These are phyloP conservation scores for Hygrocybe punicea DNA, from an alignment of 768 basidiomycete genomes.

Conservation along the genomic window DNA sequence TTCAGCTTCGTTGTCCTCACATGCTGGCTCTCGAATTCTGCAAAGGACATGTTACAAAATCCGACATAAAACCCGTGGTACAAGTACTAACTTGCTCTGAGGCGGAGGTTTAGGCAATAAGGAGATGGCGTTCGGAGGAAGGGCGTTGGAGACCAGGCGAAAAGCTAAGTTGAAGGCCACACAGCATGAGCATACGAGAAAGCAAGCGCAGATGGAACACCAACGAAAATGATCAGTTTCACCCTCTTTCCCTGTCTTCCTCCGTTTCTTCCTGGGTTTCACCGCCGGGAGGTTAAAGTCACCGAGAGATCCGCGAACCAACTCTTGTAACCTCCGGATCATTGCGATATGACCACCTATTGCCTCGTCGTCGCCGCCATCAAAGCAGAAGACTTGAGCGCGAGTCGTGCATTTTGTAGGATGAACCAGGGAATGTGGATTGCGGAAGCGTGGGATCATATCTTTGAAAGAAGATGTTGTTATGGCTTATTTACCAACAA, in stretches of 20 bases:
- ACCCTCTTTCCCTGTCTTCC: neutral
- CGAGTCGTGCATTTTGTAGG: constrained; percentile 37
- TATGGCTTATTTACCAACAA: constrained; percentile 22
- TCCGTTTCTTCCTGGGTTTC: neutral
- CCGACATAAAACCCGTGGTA: neutral
- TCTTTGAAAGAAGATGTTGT: constrained; percentile 23
- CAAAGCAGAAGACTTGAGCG: constrained; percentile 22
- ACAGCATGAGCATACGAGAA: neutral
- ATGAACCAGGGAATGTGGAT: constrained; percentile 44
- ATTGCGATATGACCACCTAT: constrained; percentile 7
- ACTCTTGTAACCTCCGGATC: constrained; percentile 17
- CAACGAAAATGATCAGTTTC: neutral
- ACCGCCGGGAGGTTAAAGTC: neutral
- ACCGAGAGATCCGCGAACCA: constrained; percentile 13
- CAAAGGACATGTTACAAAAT: neutral
- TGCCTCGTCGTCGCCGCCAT: constrained; percentile 3
- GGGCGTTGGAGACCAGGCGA: constrained; percentile 45
- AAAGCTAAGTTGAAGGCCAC: constrained; percentile 35
- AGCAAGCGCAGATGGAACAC: neutral
- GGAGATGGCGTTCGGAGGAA: constrained; percentile 40
- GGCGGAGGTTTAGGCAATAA: constrained; percentile 43
- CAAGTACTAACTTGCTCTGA: constrained; percentile 34
- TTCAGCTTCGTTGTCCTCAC: constrained; percentile 44
- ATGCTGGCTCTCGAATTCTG: constrained; percentile 48
- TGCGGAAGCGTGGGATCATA: constrained; percentile 43